A percentile compares a stretch with the other conserved stretches of the same genome.
These are phyloP conservation scores for Dittrichia graveolens DNA, from an alignment of 129 eudicot species.

Conservation along the genomic window DNA sequence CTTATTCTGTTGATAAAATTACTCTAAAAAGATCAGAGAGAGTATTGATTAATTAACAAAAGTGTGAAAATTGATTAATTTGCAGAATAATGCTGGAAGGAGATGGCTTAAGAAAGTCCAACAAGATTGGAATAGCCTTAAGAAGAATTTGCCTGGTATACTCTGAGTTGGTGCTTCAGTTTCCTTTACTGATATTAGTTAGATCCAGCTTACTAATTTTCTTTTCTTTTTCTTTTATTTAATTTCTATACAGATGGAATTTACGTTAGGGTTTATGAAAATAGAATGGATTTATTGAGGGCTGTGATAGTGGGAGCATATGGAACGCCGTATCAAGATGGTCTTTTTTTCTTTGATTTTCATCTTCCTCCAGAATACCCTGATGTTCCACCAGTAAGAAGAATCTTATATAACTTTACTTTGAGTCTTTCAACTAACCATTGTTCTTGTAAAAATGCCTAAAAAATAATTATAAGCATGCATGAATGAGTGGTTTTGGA, in stretches of 20 bases:
- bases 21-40: not conserved
- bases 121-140: constrained; percentile 95
- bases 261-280: constrained; percentile 90
- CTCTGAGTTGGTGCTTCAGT: not conserved
- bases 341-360: constrained; percentile 95
- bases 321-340: constrained; percentile 99
- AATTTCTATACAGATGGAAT: constrained; percentile 65
- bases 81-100: constrained; percentile 71
- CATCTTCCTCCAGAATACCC: constrained; percentile 98
- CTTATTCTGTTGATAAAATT: not conserved
- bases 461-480: not conserved
- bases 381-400: constrained; percentile 89
- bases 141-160: constrained; percentile 87
- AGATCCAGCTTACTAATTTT: constrained; percentile 16
- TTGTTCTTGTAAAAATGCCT: not conserved
- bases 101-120: constrained; percentile 97
- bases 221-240: not conserved
- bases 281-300: constrained; percentile 96
- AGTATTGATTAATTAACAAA: not conserved
- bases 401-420: not conserved
- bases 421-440: not conserved
- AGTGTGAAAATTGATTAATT: not conserved
- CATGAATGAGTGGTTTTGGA: constrained; percentile 7
- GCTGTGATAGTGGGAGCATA: constrained; percentile 96
- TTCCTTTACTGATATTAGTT: not conserved